A percentile compares a stretch with the other conserved stretches of the same genome.
Conservation (phyloP, 176 grass and related monocot species). For the Hyparrhenia diplandra region DNA sequence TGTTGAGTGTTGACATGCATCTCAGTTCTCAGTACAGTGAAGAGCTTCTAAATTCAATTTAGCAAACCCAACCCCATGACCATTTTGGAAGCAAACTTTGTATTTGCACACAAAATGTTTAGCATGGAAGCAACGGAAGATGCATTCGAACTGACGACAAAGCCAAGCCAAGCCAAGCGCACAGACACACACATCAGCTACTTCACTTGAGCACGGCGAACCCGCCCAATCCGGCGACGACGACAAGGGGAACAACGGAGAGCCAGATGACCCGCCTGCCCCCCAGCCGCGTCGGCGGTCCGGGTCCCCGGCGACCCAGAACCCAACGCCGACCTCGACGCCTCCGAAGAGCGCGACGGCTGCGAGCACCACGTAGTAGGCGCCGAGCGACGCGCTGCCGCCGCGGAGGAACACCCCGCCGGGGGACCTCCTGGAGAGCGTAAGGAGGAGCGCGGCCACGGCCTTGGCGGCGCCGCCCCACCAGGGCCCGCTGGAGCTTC, state of each 20-base stretch:
- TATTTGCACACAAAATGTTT: no score
- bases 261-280: background rate
- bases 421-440: background rate
- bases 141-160: no score
- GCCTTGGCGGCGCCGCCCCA: constrained; percentile 4
- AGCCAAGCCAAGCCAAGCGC: no score
- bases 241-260: no score
- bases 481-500: background rate
- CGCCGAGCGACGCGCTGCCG: background rate
- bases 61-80: no score
- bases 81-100: no score
- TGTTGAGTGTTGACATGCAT: no score
- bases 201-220: background rate
- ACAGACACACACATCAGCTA: no score
- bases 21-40: no score
- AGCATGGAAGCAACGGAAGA: no score
- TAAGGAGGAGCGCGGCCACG: background rate
- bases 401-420: constrained; percentile 14
- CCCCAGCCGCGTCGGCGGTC: background rate
- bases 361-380: background rate
- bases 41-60: no score
- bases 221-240: constrained; percentile 5
- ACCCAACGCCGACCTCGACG: background rate
- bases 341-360: background rate
- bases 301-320: constrained; percentile 11